phyloP scores from a whole-genome alignment of 1,284 basidiomycete species.

The Filobasidium uniguttulatum region DNA sequence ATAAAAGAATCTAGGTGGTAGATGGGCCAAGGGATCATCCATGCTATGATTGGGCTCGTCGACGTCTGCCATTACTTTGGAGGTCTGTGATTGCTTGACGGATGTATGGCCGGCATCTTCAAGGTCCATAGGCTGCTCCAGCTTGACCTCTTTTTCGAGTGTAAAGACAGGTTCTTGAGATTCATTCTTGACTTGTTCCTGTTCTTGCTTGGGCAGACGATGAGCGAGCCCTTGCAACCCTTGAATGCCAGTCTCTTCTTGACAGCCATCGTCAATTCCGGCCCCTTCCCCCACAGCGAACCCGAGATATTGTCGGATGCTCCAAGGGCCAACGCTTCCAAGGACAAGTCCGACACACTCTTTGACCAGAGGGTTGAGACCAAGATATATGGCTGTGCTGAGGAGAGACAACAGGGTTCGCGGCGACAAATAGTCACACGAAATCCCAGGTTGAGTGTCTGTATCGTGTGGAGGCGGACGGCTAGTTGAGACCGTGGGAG shows the following conservation, averaged over 20 bases:
- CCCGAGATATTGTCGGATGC: constrained; percentile 60
- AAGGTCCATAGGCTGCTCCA: constrained; percentile 1
- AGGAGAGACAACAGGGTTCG: constrained; percentile 73
- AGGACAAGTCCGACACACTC: constrained; percentile 60
- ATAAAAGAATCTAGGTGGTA: constrained; percentile 46
- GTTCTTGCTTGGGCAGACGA: background rate
- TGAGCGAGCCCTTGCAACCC: background rate
- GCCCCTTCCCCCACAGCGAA: constrained; percentile 70
- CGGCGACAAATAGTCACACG: no score
- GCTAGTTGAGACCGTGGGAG: constrained; percentile 32
- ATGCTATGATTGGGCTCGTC: background rate
- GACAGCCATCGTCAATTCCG: constrained; percentile 47
- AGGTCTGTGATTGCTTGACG: background rate
- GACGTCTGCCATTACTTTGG: background rate
- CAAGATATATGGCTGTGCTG: constrained; percentile 73
- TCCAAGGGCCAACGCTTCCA: constrained; percentile 63
- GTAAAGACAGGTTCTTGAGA: background rate
- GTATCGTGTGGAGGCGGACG: constrained; percentile 42
- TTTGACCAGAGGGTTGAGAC: constrained; percentile 60
- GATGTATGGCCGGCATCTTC: background rate
- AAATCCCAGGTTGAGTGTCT: no score
- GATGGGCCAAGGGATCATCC: background rate
- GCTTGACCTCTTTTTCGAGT: constrained; percentile 5
- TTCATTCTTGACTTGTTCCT: background rate
- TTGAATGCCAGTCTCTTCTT: constrained; percentile 1